Evolutionary conservation across 805 yeast species (phyloP), one percentile per base, ranked within the genome.

Genomic region (Saturnispora bothae): DNA sequence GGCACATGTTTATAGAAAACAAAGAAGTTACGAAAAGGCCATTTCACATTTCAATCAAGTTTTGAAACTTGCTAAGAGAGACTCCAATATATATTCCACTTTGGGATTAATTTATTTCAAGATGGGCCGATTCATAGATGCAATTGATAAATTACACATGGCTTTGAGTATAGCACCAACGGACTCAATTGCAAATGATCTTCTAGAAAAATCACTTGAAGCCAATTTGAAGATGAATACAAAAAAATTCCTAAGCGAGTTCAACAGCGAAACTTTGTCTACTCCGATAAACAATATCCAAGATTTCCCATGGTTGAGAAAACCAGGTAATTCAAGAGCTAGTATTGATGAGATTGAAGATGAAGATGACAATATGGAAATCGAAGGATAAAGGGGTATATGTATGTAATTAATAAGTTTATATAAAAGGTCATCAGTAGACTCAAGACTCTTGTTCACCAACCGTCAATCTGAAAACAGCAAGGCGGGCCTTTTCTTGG

Each of bases 1-100:
- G 42, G 96, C 95, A 0, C 96, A 88, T 56, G 94, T 88, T 4
- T 85, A 81, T 55, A 64, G 96, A 44, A 66, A 82, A 38, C 56
- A 76, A 36, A 76, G 74, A 34, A 66, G 69, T 36, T 72, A 66
- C 40, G 73, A 74, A 33, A 74, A 76, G 52, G 81, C 96, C 0
- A 64, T 86, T 30, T 70, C 66, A 33, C 81, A 82, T 51, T 89
- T 92, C 56, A 75, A 75, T 42, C 77, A 78, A 47, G 95, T 92
- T 3, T 57, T 83, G 25, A 76, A 73, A 45, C 64, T 79, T 13
- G 70, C 84, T 22, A 76, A 76, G 30, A 72, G 71, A 39, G 92
- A 85, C 55, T 57, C 68, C 25, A 84, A 81, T 48, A 67, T 84
- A 4, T 72, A 80, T 45, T 70, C 96, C 1, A 84, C 97, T 0